A percentile compares a stretch with the other conserved stretches of the same genome.
Conservation (phyloP, 805 yeast species). For the Wickerhamiella dianesei region DNA sequence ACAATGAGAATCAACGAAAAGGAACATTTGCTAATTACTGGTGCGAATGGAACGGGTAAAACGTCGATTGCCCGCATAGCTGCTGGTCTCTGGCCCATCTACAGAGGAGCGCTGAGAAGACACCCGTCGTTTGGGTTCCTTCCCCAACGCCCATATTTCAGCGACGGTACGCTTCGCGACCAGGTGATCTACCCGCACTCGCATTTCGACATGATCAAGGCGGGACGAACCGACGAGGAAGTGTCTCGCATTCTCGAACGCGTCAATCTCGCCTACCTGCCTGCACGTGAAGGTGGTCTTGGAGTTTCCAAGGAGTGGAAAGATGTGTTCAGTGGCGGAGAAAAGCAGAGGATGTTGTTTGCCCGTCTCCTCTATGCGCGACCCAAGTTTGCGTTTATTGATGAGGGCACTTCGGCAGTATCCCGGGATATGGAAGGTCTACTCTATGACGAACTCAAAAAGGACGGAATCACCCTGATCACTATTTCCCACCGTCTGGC, state of each 20-base stretch:
- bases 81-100: conserved; percentile 87
- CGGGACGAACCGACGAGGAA: conserved; percentile 58
- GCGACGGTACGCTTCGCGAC: conserved; percentile 70
- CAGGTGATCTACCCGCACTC: conserved; percentile 81
- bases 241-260: conserved; percentile 53
- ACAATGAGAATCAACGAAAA: conserved; percentile 48
- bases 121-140: conserved; percentile 55
- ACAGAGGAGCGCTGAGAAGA: conserved; percentile 65
- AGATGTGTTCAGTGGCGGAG: conserved; percentile 93
- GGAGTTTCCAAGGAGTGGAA: conserved; percentile 56
- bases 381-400: conserved; percentile 71
- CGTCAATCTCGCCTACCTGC: conserved; percentile 68
- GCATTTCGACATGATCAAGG: conserved; percentile 48
- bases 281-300: conserved; percentile 48
- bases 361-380: conserved; percentile 71
- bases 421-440: conserved; percentile 81
- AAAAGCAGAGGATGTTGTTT: conserved; percentile 77
- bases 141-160: conserved; percentile 79
- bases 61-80: conserved; percentile 71
- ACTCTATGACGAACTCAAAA: conserved; percentile 60
- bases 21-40: conserved; percentile 64
- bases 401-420: conserved; percentile 91
- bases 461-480: conserved; percentile 57
- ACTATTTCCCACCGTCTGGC: conserved; percentile 77
- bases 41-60: conserved; percentile 84